Evolutionary conservation across 352 stramenopile species (phyloP), one percentile per base, ranked within the genome.

Genomic region (Aphanomyces euteiches): DNA sequence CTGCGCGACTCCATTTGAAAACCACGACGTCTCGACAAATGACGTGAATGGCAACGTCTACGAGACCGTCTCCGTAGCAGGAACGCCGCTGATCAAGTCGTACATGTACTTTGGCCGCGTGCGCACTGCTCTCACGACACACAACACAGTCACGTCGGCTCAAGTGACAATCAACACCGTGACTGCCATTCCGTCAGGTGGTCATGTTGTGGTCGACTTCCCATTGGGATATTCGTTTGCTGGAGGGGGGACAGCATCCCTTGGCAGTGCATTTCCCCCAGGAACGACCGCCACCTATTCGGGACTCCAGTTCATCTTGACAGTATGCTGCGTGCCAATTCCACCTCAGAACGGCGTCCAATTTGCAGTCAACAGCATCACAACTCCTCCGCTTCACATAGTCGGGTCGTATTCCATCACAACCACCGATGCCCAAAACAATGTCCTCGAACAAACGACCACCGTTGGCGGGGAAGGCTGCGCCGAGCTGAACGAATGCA

Each of bases 401-500:
- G 75, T 75, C 3, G 84, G 84, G 0, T 75, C 73, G 53, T 92
- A 90, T 69, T 67, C 75, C 13, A 67, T 92, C 1, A 80, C 77
- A 34, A 92, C 84, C 15, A 65, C 66, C 47, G 81, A 89, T 38
- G 74, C 75, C 1, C 39, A 64, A 8, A 70, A 70, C 8, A 79
- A 77, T 39, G 82, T 81, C 7, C 75, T 92, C 1, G 84, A 92
- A 67, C 81, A 90, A 40, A 79, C 76, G 21, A 72, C 72, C 39
- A 77, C 67, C 45, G 77, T 89, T 43, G 76, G 74, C 34, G 84
- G 84, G 13, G 84, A 89, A 66, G 84, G 81, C 7, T 97, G 90
- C 75, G 75, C 82, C 7, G 75, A 80, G 48, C 74, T 95, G 53
- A 86, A 75, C 70, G 89, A 92, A 70, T 98, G 92, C 79, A 97